Evolutionary conservation across 2,329 filamentous ascomycete genomes (phyloP).

Genomic region (Botrytis porri): DNA sequence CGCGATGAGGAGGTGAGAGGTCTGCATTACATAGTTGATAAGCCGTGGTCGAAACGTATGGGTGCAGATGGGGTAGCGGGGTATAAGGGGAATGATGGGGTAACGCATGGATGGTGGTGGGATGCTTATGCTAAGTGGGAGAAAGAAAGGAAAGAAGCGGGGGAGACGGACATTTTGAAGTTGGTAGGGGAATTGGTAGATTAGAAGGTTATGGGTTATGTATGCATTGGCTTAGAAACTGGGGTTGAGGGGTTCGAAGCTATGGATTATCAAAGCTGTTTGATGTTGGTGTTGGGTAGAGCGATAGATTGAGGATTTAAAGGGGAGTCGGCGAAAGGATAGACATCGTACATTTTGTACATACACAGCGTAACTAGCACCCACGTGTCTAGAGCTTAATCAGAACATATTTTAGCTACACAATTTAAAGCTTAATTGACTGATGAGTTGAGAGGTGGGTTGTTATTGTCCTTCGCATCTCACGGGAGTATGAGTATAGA

Average conservation of each 20-base stretch:
- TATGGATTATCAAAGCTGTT: not conserved
- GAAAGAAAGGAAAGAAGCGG: not conserved
- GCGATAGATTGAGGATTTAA: not conserved
- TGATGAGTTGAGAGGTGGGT: not conserved
- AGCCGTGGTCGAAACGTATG: not conserved
- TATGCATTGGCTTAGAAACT: not conserved
- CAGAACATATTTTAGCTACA: not conserved
- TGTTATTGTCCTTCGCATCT: not conserved
- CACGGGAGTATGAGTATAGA: not conserved
- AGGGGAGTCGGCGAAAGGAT: not conserved
- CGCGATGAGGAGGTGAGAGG: conserved; percentile 40
- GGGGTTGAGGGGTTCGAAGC: not conserved
- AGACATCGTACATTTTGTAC: not conserved
- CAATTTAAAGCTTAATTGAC: not conserved
- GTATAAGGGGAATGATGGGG: not conserved
- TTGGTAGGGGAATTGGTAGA: not conserved
- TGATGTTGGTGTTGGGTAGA: not conserved
- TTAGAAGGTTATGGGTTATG: not conserved
- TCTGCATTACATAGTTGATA: not conserved
- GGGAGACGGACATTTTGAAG: not conserved
- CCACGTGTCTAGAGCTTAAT: not conserved
- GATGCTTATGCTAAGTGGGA: not conserved
- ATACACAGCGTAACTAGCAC: not conserved
- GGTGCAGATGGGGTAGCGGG: not conserved
- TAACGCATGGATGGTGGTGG: conserved; percentile 4